Evolutionary conservation across 176 grass and related monocot species (phyloP), one percentile per base, ranked within the genome.

Genomic region (sorghum (Sorghum bicolor)): DNA sequence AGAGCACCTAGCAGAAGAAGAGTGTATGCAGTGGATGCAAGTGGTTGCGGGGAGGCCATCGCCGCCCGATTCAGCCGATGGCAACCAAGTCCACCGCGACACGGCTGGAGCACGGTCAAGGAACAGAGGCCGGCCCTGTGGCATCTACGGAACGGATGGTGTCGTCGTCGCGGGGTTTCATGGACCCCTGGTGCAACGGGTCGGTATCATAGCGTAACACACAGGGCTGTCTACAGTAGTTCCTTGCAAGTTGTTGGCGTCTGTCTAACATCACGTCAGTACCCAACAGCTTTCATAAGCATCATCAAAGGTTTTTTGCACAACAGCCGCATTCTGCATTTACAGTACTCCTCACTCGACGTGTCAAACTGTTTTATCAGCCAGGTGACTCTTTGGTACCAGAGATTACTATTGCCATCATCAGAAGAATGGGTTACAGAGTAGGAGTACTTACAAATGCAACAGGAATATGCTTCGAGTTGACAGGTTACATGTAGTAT

Each of bases 11-110:
- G 36, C 13, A 14, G 38, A 79, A 82, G 43, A 71, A 43, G 34
- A 26, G n/a, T 16, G 38, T 7, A 25, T 70, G 40, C n/a, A 14
- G 80, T 28, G 57, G 8, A 44, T 55, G 38, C 64, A 50, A 26
- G 71, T 87, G 52, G 86, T 45, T 87, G 79, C 13, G 52, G 29
- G 38, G 86, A 32, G 29, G 72, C 64, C 38, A 87, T 87, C 86
- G 33, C 24, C n/a, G n/a, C n/a, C n/a, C n/a, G n/a, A n/a, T n/a
- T n/a, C n/a, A n/a, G n/a, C n/a, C 16, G 60, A 81, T 44, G n/a
- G n/a, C 67, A 28, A 24, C 24, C 40, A 74, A 58, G n/a, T 29
- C 72, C 79, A 52, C 39, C 48, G 3, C 33, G 40, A 47, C 85
- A 75, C 61, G 78, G 24, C 25, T 80, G 60, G 61, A 50, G 53